A percentile compares a stretch with the other conserved stretches of the same genome.
Evolutionary conservation across 345 rosid genomes (phyloP).

Genomic region (Arabidopsis suecica): DNA sequence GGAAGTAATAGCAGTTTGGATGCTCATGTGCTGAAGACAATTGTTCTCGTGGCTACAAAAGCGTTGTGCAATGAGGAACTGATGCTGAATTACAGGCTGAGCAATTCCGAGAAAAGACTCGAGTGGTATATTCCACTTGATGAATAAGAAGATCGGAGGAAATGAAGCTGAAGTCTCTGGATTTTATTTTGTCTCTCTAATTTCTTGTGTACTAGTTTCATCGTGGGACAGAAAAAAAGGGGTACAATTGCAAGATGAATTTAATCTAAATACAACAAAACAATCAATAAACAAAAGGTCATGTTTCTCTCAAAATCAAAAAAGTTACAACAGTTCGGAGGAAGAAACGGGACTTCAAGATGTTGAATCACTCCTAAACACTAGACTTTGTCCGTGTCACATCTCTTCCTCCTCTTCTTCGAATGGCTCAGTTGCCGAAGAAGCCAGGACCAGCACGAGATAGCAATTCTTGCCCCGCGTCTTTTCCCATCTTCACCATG

Average conservation of each 20-base stretch:
- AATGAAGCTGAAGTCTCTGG: slow-evolving; percentile 56
- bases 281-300: slow-evolving; percentile 23
- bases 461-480: slow-evolving; percentile 93
- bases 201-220: slow-evolving; percentile 13
- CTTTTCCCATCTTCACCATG: slow-evolving; percentile 86
- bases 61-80: slow-evolving; percentile 74
- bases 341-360: slow-evolving; percentile 32
- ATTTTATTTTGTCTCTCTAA: slow-evolving; percentile 6
- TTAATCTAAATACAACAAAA: slow-evolving; percentile 42
- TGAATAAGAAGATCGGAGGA: slow-evolving; percentile 80
- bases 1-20: slow-evolving; percentile 41
- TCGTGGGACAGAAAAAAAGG: not conserved
- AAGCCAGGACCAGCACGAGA: slow-evolving; percentile 84
- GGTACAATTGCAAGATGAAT: slow-evolving; percentile 7
- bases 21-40: slow-evolving; percentile 58
- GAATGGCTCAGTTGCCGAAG: slow-evolving; percentile 57
- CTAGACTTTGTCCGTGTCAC: slow-evolving; percentile 38
- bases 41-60: slow-evolving; percentile 83
- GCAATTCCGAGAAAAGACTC: slow-evolving; percentile 65
- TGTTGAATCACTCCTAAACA: slow-evolving; percentile 35
- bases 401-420: slow-evolving; percentile 31
- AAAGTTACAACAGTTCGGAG: slow-evolving; percentile 43
- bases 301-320: slow-evolving; percentile 43
- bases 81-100: slow-evolving; percentile 74
- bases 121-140: slow-evolving; percentile 78